These are phyloP conservation scores for Solanum chmielewskii DNA, from an alignment of 257 asterid species.

Conservation along the genomic window DNA sequence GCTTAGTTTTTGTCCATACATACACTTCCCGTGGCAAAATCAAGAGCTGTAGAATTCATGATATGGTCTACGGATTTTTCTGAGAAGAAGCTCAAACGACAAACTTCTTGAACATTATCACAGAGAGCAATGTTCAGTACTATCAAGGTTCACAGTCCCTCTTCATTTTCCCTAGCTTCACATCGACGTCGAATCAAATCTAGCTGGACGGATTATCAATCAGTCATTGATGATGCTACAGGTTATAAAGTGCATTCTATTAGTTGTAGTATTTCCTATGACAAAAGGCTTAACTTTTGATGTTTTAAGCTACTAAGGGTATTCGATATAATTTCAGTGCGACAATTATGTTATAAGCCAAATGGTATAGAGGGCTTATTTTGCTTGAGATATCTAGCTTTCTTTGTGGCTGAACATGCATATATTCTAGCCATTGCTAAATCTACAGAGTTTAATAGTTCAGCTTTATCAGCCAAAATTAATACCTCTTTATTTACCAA, in stretches of 20 bases:
- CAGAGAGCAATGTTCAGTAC: not conserved
- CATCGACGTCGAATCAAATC: too few relatives aligned
- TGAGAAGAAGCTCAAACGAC: not conserved
- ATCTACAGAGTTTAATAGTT: not conserved
- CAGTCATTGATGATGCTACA: too few relatives aligned
- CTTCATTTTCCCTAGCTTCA: too few relatives aligned
- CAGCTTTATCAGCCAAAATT: not conserved
- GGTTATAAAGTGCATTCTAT: too few relatives aligned
- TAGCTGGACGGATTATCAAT: too few relatives aligned
- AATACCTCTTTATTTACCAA: not conserved
- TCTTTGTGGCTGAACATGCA: not conserved
- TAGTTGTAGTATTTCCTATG: too few relatives aligned
- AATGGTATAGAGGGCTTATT: not conserved
- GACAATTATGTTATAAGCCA: too few relatives aligned
- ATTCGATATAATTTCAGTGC: too few relatives aligned
- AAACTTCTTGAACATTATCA: not conserved
- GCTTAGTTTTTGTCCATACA: not conserved
- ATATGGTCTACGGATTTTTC: not conserved
- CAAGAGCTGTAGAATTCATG: slow-evolving; percentile 9
- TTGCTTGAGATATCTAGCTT: not conserved
- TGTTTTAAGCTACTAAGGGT: too few relatives aligned
- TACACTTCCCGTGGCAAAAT: not conserved
- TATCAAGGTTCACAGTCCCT: too few relatives aligned
- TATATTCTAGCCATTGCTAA: not conserved
- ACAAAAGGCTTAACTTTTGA: too few relatives aligned